Evolutionary conservation across 2,329 filamentous ascomycete species (phyloP), one percentile per base, ranked within the genome.

Genomic region (Lecanicillium sp.): DNA sequence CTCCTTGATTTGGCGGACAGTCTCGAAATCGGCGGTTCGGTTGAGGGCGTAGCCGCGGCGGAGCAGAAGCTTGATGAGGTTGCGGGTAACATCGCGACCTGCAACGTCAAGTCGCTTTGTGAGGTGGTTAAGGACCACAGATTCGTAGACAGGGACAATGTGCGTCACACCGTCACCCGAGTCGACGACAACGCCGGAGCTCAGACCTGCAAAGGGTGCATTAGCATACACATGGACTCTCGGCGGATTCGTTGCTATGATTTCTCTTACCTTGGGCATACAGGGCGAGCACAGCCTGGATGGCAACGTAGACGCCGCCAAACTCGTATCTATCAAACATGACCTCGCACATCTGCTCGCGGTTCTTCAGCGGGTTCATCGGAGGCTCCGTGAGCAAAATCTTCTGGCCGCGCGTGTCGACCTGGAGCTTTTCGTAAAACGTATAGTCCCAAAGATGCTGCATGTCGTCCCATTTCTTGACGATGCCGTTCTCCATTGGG

Each of bases 381-480:
- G 92, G 92, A 27, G 92, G 90, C 66, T 98, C 92, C 33, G 90
- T 97, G 51, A 97, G 77, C 48, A 98, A 77, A 61, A 98, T 97
- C 77, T 98, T 98, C 65, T 89, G 87, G 49, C 87, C 90, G 17
- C 78, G 79, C 3, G 92, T 79, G 61, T 97, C 86, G 51, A 98
- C 72, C 64, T 88, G 80, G 78, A 98, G 86, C 78, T 97, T 97
- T 63, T 98, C 90, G 65, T 78, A 83, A 64, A 98, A 98, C 17
- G 92, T 98, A 64, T 94, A 97, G 68, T 98, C 90, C 92, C 92
- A 98, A 40, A 98, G 81, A 60, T 97, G 90, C 71, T 95, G 87
- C 92, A 98, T 98, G 64, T 98, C 92, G 53, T 98, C 92, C 92
- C 92, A 98, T 59, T 88, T 89, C 77, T 96, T 97, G 51, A 98